Percentiles rank a stretch among this genome's conserved stretches.
These are phyloP conservation scores for Abelmoschus esculentus DNA, from an alignment of 345 rosid species.

Conservation along the genomic window DNA sequence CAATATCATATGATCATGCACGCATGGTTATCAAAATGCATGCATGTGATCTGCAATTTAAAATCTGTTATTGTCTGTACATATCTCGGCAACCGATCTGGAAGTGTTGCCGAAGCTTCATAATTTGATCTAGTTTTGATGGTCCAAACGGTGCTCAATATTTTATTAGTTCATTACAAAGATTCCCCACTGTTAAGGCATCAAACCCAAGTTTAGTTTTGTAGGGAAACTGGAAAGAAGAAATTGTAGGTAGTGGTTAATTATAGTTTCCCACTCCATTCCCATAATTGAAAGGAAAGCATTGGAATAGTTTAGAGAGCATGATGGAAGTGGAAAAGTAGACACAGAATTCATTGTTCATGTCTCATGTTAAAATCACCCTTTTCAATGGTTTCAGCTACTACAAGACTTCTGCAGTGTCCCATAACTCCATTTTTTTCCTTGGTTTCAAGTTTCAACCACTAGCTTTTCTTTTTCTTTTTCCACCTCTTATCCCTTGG, in stretches of 20 bases:
- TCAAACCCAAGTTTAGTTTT: too few species aligned
- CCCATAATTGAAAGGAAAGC: too few species aligned
- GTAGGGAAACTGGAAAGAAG: too few species aligned
- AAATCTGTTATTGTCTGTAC: not conserved
- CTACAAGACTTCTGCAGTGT: conserved; percentile 7
- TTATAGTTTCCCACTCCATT: too few species aligned
- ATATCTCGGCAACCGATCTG: not conserved
- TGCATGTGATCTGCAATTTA: too few species aligned
- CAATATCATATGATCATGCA: not conserved
- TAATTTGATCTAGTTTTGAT: not conserved
- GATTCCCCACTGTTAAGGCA: not conserved
- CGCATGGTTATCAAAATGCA: not conserved
- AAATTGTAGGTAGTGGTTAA: too few species aligned
- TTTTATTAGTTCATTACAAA: not conserved
- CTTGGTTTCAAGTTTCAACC: conserved; percentile 14
- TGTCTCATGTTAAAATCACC: conserved; percentile 15
- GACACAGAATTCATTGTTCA: not conserved
- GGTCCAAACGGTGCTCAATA: not conserved
- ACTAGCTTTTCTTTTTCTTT: not conserved
- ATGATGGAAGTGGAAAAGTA: not conserved
- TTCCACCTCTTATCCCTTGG: not conserved
- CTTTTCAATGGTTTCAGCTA: not conserved
- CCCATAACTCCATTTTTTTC: not conserved
- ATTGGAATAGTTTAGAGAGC: not conserved
- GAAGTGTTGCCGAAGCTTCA: conserved; percentile 2